Conservation (phyloP, 345 rosid species). For the Syzygium jambos region DNA sequence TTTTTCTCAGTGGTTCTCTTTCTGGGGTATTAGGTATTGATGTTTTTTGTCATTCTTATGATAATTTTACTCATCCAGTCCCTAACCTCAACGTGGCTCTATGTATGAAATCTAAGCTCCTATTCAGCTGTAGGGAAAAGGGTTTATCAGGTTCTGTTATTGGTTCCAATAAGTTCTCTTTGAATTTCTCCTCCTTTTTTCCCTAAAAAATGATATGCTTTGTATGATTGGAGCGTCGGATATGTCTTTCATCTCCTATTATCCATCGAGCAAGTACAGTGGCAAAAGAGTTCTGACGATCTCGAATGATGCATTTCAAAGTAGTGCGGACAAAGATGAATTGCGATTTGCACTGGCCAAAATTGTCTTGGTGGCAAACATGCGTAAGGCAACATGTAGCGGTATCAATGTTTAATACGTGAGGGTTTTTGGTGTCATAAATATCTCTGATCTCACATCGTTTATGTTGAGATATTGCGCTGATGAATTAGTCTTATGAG, state of each 20-base stretch:
- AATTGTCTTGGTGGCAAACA: background rate
- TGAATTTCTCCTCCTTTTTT: background rate
- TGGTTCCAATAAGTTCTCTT: background rate
- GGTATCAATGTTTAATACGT: background rate
- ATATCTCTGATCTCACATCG: background rate
- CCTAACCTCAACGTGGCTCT: background rate
- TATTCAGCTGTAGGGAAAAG: background rate
- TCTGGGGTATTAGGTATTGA: background rate
- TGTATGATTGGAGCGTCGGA: background rate
- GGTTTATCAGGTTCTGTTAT: background rate
- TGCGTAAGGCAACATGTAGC: background rate
- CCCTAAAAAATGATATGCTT: background rate
- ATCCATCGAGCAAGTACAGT: background rate
- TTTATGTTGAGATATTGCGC: background rate
- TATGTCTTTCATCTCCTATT: background rate
- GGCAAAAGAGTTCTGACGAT: background rate
- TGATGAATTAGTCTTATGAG: background rate
- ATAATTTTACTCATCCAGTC: background rate
- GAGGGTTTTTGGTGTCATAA: background rate
- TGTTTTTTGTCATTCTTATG: background rate
- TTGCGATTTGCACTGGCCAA: background rate
- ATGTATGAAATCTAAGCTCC: background rate
- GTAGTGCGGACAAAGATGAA: rapidly evolving
- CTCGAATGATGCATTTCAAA: background rate
- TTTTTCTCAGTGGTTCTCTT: background rate